Evolutionary conservation across 768 basidiomycete species (phyloP), one percentile per base, ranked within the genome.

Genomic region (Cyclocybe cylindracea): DNA sequence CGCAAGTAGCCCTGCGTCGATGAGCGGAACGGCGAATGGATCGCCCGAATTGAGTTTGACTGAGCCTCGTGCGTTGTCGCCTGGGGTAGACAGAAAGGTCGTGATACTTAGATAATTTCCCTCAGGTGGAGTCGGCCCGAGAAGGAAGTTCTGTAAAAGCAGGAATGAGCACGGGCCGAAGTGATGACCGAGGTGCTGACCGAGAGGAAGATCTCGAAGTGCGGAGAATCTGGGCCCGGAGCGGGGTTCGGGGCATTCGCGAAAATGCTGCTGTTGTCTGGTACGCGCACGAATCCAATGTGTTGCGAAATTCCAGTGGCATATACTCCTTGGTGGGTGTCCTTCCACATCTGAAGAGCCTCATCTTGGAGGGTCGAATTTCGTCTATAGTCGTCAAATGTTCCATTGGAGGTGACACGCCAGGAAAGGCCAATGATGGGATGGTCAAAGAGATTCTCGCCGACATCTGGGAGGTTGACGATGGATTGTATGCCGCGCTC

Each of bases 161-260:
- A 14, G 3, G 9, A 16, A 24, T 5, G 24, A 19, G 10, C 11
- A 11, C 4, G 10, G 16, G 5, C 5, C 10, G 4, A 24, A 18
- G 35, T 13, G 14, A 13, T 2, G 14, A 16, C 35, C 5, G 18
- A 54, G 62, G 0, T 3, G 2, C 40, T 47, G 43, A 71, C 69
- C 5, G 57, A 51, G 38, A 71, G 56, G 4, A 59, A 51, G 19
- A 69, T 43, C 45, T 72, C 73, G 48, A 64, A 70, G 38, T 72
- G 70, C 8, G 68, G 65, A 4, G 66, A 60, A 7, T 60, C 50
- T 1, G 60, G 62, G 0, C 72, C 71, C 2, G 68, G 58, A 2
- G 71, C 57, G 5, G 69, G 66, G 48, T 73, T 69, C 5, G 48
- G 41, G 18, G 50, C 48, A 5, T 39, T 40, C 8, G 53, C 34